Evolutionary conservation across 345 rosid species (phyloP).

Genomic region (Acer yangbiense): DNA sequence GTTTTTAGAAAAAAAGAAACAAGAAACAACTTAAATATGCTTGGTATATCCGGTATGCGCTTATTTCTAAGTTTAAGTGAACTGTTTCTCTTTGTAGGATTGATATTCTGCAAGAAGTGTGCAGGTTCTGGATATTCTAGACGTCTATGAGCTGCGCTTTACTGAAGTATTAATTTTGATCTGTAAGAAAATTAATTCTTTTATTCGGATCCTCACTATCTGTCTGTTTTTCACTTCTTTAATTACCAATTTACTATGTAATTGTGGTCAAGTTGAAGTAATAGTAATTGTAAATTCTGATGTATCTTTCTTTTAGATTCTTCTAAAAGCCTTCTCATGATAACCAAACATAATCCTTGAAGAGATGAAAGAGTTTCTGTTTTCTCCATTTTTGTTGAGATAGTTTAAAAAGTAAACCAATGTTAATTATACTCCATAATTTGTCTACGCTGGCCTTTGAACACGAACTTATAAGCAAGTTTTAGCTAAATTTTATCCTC

Average conservation of each 20-base stretch:
- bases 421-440: neutral
- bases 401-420: neutral
- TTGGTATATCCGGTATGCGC: neutral
- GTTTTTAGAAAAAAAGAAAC: too few relatives aligned
- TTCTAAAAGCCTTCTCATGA: neutral
- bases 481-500: neutral
- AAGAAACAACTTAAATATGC: neutral
- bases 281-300: slow-evolving; percentile 21
- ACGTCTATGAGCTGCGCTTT: slow-evolving; percentile 43
- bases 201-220: slow-evolving; percentile 2
- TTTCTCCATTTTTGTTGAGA: neutral
- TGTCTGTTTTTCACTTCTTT: neutral
- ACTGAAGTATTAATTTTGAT: slow-evolving; percentile 14
- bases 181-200: slow-evolving; percentile 23
- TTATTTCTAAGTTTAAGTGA: neutral
- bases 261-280: slow-evolving; percentile 9
- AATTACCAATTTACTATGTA: slow-evolving; percentile 5
- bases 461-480: too few relatives aligned
- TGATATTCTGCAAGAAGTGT: slow-evolving; percentile 76
- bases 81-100: slow-evolving; percentile 36
- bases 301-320: slow-evolving; percentile 11
- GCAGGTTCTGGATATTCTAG: slow-evolving; percentile 72
- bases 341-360: neutral
- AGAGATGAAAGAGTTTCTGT: neutral
- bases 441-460: neutral